A percentile compares a stretch with the other conserved stretches of the same genome.
Evolutionary conservation across 2,329 filamentous ascomycete genomes (phyloP).

Genomic region (Elsinoe perseae): DNA sequence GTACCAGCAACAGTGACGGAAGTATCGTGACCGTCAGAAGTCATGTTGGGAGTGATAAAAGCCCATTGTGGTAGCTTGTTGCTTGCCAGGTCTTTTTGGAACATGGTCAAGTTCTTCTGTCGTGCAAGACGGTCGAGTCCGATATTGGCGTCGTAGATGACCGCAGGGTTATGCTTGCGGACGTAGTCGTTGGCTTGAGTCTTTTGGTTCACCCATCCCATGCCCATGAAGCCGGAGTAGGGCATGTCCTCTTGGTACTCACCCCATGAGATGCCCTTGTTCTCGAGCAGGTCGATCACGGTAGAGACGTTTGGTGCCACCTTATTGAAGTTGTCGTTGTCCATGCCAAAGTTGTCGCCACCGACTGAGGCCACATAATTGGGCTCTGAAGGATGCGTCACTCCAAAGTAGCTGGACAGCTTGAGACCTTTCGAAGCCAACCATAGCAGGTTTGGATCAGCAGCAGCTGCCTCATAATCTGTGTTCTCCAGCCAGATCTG

Average conservation of each 20-base stretch:
- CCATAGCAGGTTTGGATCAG: conserved; percentile 53
- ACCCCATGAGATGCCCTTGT: conserved; percentile 40
- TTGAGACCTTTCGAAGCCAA: conserved; percentile 56
- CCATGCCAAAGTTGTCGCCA: conserved; percentile 66
- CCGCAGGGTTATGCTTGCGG: conserved; percentile 65
- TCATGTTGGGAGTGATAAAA: conserved; percentile 64
- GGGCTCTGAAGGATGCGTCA: conserved; percentile 64
- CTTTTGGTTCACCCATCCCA: conserved; percentile 54
- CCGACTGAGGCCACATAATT: conserved; percentile 64
- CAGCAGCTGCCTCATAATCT: conserved; percentile 55
- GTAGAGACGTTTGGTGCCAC: conserved; percentile 35
- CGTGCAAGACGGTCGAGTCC: conserved; percentile 53
- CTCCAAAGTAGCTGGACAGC: conserved; percentile 46
- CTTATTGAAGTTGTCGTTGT: conserved; percentile 57
- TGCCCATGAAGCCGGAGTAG: conserved; percentile 63
- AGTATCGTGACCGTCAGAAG: conserved; percentile 67
- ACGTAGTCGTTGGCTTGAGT: conserved; percentile 68
- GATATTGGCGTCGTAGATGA: conserved; percentile 58
- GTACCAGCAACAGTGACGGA: conserved; percentile 59
- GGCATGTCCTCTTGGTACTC: conserved; percentile 74
- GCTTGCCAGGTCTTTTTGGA: conserved; percentile 58
- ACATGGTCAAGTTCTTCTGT: conserved; percentile 67
- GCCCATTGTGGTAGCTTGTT: conserved; percentile 62
- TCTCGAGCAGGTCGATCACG: conserved; percentile 38
- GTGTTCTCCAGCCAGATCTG: conserved; percentile 75